Base-by-base conservation (phyloP, 2,329 filamentous ascomycete species). In the Nemania sp. region DNA sequence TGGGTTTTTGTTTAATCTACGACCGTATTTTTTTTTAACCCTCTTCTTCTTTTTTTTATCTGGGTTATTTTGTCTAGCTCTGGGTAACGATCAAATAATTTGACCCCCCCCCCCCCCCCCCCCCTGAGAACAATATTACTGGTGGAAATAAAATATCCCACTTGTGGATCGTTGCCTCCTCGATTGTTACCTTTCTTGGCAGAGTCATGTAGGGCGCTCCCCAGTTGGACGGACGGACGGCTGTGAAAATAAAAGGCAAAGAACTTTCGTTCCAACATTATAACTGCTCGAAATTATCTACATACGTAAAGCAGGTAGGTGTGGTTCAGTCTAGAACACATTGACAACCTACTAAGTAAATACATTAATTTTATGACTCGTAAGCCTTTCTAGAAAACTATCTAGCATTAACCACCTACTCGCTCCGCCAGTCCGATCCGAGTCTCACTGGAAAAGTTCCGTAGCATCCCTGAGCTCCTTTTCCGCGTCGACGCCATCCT, bases 91-190 rank as follows among this genome's bases (percentile, higher is more conserved):
- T 54, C n/a, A 15, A 13, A 34, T 11, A 20, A 29, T n/a, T n/a
- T n/a, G n/a, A n/a, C n/a, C n/a, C n/a, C n/a, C n/a, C 21, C 12
- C 32, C 32, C 10, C 17, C 9, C 20, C 39, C 39, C 29, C 20
- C n/a, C 32, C 18, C 35, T 25, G 6, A 18, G 13, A 51, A 47
- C 13, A n/a, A 54, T 54, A 21, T 61, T 49, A 63, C 57, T 63
- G 61, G 61, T 63, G 61, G 61, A 61, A 63, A 29, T 4, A 63
- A 61, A 63, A 29, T 4, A 63, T 48, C 46, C 25, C 25, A 51
- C 45, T 50, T 5, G 35, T 64, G 58, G 59, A 52, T 61, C 54
- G 47, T 58, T 29, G 25, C 25, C 7, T 61, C 25, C 7, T 61
- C 50, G 17, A 13, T 34, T 37, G 9, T 40, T 34, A 17, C 20